Base-by-base conservation (phyloP, 169 alveolate genomes). In the Plasmodium gallinaceum region DNA sequence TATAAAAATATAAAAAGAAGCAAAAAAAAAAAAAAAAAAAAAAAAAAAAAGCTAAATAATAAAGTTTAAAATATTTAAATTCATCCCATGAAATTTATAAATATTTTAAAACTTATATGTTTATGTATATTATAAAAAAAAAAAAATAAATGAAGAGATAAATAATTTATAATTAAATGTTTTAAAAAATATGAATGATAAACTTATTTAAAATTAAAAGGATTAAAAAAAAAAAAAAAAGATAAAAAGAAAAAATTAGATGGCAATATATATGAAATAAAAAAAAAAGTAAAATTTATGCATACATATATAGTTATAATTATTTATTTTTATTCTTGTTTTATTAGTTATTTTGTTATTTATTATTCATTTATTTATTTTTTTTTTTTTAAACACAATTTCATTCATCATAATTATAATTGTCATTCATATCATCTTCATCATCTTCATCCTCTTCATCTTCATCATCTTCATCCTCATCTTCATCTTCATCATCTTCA, bases 361-460 rank as follows among this genome's bases (percentile, higher is more conserved):
- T 32, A 32, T 62, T 62, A 62, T 62, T 26, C 7, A 5, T 24
- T 57, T 57, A 57, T 57, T 5, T 57, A 57, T 57, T 57, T 57
- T 57, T 14, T 57, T 57, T 14, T 7, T 18, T 57, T 57, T 10
- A 22, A 14, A 57, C 2, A 57, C 66, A 22, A 1, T 42, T 18
- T 42, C 52, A 80, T 61, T 80, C 90, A 57, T 80, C 83, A 66
- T 80, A 80, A 65, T 87, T 74, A 60, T 74, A 87, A 22, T 80
- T 87, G 37, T 71, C 86, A n/a, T 71, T 52, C 6, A 14, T 78
- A 0, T 70, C 92, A 0, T 87, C 88, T 0, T 74, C 88, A 3
- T 87, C 88, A 8, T 71, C 86, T 0, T 71, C 78, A 4, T 48
- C 92, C 12, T 72, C 88, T 0, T 65, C 92, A 3, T 45, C 68